Conservation (phyloP, 129 eudicot genomes). For the Kitagawia praeruptora region DNA sequence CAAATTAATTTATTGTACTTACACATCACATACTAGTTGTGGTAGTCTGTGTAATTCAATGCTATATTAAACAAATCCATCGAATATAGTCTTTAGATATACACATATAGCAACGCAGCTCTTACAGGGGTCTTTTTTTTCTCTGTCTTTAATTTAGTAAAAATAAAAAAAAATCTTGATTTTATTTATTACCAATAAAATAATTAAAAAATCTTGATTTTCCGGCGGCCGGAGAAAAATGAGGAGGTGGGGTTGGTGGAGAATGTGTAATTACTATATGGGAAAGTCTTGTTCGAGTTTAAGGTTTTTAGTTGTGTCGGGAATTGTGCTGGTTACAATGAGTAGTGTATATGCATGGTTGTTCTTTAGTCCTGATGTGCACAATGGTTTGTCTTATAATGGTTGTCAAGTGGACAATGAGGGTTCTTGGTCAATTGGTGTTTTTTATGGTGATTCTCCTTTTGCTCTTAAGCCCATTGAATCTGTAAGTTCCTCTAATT, state of each 20-base stretch:
- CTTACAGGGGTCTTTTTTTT: neutral
- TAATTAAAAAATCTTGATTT: neutral
- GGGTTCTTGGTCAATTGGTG: slow-evolving; percentile 93
- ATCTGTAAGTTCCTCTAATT: slow-evolving; percentile 37
- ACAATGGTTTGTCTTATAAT: slow-evolving; percentile 13
- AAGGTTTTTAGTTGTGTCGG: slow-evolving; percentile 24
- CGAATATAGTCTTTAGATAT: neutral
- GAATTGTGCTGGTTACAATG: slow-evolving; percentile 31
- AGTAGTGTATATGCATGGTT: slow-evolving; percentile 37
- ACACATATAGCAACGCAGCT: neutral
- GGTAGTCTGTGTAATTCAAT: neutral
- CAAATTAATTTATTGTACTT: neutral
- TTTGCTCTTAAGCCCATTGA: slow-evolving; percentile 75
- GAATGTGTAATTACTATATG: neutral
- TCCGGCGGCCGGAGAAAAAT: neutral
- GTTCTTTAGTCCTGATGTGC: slow-evolving; percentile 29
- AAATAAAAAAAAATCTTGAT: neutral
- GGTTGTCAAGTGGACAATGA: slow-evolving; percentile 75
- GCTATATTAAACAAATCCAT: neutral
- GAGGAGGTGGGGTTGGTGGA: neutral
- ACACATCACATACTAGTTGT: neutral
- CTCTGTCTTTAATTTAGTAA: neutral
- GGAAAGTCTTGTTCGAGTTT: slow-evolving; percentile 11
- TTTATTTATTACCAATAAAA: neutral
- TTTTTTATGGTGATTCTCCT: slow-evolving; percentile 78